Base-by-base conservation (phyloP, 495 filamentous ascomycete genomes). In the Aspergillus hancockii region DNA sequence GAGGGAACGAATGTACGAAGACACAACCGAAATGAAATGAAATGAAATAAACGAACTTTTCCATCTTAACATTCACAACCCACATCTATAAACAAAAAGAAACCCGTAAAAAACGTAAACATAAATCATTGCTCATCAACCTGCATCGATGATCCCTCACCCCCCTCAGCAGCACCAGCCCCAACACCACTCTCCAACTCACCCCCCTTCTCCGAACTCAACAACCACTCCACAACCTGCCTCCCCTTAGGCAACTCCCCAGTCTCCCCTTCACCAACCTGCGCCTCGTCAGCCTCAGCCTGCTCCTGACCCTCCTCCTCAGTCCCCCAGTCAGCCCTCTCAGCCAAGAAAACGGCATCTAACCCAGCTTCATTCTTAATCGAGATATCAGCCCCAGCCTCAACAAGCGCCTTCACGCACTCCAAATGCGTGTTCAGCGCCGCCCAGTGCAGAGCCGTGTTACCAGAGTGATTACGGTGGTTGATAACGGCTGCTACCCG, bases 401-500 rank as follows among this genome's bases (percentile, higher is more conserved):
- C 78, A 0, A 90, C 75, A 13, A 98, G 83, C 3, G 84, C 67
- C 77, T 94, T 90, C 13, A 96, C 92, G 22, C 85, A 83, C 31
- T 83, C 82, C 3, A 97, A 72, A 65, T 96, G 91, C 14, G 93
- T 93, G 61, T 94, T 93, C 57, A 96, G 76, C 1, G 91, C 87
- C 0, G 93, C 93, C 91, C 91, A 97, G 76, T 97, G 93, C 54
- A 98, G 74, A 1, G 91, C 80, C 12, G 93, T 97, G 75, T 97
- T 97, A 28, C 91, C 93, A 25, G 87, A 85, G 57, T 83, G 70
- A 61, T 98, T 97, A 21, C 67, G 81, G 73, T 71, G 81, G 73
- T 94, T 88, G 12, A 96, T 58, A 34, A 88, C 80, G n/a, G 21
- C 62, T 54, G 6, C 19, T 7, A 54, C 32, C 66, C 36, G 58